phyloP scores from a whole-genome alignment of 1,139 yeast species.

The Zygoascus hellenicus region DNA sequence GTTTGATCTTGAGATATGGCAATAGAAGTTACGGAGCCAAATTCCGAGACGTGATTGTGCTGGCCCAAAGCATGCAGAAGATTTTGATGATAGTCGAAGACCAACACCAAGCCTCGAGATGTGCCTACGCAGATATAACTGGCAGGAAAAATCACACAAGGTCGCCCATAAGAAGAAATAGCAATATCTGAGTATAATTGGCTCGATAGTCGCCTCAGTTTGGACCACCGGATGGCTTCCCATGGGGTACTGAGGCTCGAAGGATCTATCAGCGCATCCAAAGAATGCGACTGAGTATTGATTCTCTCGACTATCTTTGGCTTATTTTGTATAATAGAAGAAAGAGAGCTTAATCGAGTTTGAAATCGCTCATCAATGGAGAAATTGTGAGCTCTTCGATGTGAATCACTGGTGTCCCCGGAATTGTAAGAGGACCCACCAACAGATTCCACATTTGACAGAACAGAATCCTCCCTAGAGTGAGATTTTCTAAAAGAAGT shows the following conservation, averaged over 20 bases:
- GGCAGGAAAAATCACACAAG: constrained; percentile 45
- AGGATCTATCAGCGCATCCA: constrained; percentile 4
- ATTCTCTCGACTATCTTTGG: neutral
- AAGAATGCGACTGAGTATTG: neutral
- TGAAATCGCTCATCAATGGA: constrained; percentile 27
- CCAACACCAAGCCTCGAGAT: constrained; percentile 48
- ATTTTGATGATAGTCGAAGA: constrained; percentile 61
- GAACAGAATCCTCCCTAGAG: constrained; percentile 17
- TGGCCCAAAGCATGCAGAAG: constrained; percentile 40
- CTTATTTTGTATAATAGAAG: constrained; percentile 8
- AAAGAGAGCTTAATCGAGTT: constrained; percentile 25
- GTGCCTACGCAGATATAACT: constrained; percentile 61
- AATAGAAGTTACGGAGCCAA: constrained; percentile 44
- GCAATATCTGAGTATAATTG: constrained; percentile 38
- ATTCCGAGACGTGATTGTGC: constrained; percentile 25
- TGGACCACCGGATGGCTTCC: constrained; percentile 41
- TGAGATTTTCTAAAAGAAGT: constrained; percentile 7
- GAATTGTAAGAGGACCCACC: neutral
- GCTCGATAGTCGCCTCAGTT: constrained; percentile 39
- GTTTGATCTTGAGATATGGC: constrained; percentile 48
- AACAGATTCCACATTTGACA: constrained; percentile 6
- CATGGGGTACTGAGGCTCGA: constrained; percentile 19
- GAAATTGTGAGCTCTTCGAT: constrained; percentile 1
- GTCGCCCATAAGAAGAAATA: constrained; percentile 43
- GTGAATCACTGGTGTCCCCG: neutral